A percentile compares a stretch with the other conserved stretches of the same genome.
Conservation (phyloP, 805 yeast species). For the Helenozyma rhizophorensis region DNA sequence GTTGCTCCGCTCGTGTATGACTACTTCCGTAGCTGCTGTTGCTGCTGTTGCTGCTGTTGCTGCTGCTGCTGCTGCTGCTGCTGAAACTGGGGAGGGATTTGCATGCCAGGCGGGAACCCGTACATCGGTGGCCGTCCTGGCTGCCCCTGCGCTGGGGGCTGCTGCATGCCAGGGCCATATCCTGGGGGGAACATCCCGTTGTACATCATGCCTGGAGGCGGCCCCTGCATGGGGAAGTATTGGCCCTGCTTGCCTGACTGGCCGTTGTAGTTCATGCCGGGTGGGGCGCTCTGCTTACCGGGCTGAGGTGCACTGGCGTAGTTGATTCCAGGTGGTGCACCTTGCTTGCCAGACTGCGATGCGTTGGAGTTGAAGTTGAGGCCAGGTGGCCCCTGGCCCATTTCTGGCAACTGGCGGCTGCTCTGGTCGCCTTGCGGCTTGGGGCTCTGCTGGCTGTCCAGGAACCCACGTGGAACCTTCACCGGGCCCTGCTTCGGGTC, state of each 20-base stretch:
- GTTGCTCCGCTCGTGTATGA: too few relatives aligned
- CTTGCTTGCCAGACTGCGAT: constrained; percentile 5
- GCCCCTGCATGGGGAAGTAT: constrained; percentile 1
- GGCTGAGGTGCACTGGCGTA: too few relatives aligned
- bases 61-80: constrained; percentile 11
- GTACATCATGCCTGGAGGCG: constrained; percentile 19
- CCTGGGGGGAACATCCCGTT: constrained; percentile 38
- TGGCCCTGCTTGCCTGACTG: background rate
- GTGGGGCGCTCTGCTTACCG: too few relatives aligned
- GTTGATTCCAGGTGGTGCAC: constrained; percentile 4
- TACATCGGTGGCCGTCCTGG: constrained; percentile 7
- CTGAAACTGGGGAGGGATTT: too few relatives aligned
- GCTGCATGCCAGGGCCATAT: constrained; percentile 9
- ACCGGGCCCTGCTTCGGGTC: background rate
- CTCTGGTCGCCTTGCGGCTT: background rate
- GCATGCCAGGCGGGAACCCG: too few relatives aligned
- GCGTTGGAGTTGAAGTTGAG: too few relatives aligned
- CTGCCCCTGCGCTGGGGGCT: constrained; percentile 12
- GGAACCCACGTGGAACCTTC: background rate
- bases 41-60: constrained; percentile 10
- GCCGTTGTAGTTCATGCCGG: background rate
- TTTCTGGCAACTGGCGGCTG: background rate
- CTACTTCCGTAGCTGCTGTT: background rate
- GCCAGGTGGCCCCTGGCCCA: background rate
- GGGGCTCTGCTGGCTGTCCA: background rate